Base-by-base conservation (phyloP, 495 filamentous ascomycete species). In the Penicillium cinerascens region DNA sequence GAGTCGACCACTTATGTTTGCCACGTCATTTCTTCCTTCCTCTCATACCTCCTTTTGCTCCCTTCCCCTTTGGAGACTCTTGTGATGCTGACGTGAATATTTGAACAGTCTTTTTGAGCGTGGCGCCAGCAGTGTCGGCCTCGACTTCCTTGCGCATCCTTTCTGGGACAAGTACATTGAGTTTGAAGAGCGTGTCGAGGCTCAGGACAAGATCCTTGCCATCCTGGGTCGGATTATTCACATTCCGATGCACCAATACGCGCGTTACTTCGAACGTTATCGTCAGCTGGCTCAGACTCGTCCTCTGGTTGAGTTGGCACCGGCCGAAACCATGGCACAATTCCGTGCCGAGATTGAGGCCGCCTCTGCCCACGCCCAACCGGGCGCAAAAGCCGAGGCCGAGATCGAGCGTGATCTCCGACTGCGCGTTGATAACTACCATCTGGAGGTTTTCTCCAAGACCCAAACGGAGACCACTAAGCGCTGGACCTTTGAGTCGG, bases 121-220 rank as follows among this genome's bases (percentile, higher is more conserved):
- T 61, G 93, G 85, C 45, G 92, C 91, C 15, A 80, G 77, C 38
- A 83, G 80, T 59, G 91, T 96, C 17, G 93, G 95, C 15, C 79
- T 97, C 26, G 93, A 99, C 70, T 99, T 96, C 67, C 79, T 95
- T 8, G 84, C 91, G 4, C 91, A 97, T 64, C 91, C 90, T 0
- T 97, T 99, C 77, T 99, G 93, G 93, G 95, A 97, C 63, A 97
- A 96, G 71, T 99, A 96, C 60, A 81, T 97, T 47, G 93, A 97
- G 60, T 97, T 91, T 60, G 93, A 97, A 63, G 91, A 96, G 61
- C 84, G 91, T 8, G 73, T 92, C 42, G 91, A 96, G 63, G 87
- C 87, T 0, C 82, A 87, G 26, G 89, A 95, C 54, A 88, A 84
- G 64, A 91, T 97, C 45, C 92, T 96, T 53, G 81, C 80, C 8